phyloP scores from a whole-genome alignment of 805 yeast species.

The Suhomyces kilbournensis region DNA sequence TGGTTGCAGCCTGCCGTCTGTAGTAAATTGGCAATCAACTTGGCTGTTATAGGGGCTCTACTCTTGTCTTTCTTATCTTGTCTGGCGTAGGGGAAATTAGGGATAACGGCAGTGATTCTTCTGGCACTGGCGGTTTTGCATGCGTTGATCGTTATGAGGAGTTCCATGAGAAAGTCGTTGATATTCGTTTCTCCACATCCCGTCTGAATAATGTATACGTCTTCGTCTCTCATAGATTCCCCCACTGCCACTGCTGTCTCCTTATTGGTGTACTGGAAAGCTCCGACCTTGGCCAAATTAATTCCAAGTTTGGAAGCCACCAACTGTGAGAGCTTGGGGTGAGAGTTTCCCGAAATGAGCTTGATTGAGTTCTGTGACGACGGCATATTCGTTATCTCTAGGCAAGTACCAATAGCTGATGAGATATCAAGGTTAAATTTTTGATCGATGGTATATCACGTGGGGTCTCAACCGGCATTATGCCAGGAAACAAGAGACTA shows the following conservation, averaged over 20 bases:
- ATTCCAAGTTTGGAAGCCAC: constrained; percentile 68
- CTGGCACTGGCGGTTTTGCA: constrained; percentile 96
- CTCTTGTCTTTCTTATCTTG: constrained; percentile 96
- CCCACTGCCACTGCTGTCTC: constrained; percentile 86
- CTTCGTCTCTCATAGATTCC: constrained; percentile 88
- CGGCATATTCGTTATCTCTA: constrained; percentile 12
- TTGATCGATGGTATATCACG: constrained; percentile 5
- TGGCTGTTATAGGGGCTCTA: constrained; percentile 95
- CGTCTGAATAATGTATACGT: constrained; percentile 79
- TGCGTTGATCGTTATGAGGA: constrained; percentile 87
- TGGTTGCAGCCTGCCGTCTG: constrained; percentile 95
- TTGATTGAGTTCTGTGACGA: constrained; percentile 45
- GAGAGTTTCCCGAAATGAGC: constrained; percentile 66
- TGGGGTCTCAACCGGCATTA: not conserved
- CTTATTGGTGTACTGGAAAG: constrained; percentile 79
- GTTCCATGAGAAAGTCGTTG: constrained; percentile 84
- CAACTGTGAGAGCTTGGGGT: constrained; percentile 73
- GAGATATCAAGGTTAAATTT: not conserved
- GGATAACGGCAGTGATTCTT: constrained; percentile 89
- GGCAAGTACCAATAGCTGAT: not conserved
- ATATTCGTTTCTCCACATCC: constrained; percentile 74
- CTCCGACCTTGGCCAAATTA: constrained; percentile 70
- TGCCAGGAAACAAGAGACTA: not conserved
- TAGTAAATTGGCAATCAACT: constrained; percentile 84
- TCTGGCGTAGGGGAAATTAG: constrained; percentile 95